These are phyloP conservation scores for Paramecium pentaurelia DNA, from an alignment of 73 alveolate species.

Conservation along the genomic window DNA sequence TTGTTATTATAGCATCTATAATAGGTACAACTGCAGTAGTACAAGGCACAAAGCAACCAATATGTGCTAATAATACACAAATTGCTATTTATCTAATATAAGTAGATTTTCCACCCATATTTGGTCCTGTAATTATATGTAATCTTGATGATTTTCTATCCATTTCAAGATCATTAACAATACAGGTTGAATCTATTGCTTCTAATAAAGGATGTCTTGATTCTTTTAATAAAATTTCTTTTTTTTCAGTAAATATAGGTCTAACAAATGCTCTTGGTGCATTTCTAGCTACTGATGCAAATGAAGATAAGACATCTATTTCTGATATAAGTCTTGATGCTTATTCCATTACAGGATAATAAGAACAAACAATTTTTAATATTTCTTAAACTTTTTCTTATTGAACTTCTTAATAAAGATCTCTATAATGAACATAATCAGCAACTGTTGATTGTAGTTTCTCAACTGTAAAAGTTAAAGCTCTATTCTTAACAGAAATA, in stretches of 20 bases:
- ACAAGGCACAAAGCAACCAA: slow-evolving; percentile 97
- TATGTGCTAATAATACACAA: slow-evolving; percentile 91
- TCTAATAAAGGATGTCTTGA: slow-evolving; percentile 86
- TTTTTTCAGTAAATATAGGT: slow-evolving; percentile 58
- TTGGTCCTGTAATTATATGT: slow-evolving; percentile 97
- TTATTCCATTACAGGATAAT: slow-evolving; percentile 75
- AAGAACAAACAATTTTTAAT: slow-evolving; percentile 76
- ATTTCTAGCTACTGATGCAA: slow-evolving; percentile 70
- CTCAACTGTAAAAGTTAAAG: slow-evolving; percentile 69
- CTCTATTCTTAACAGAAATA: slow-evolving; percentile 74
- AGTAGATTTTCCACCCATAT: slow-evolving; percentile 99
- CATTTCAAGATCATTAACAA: slow-evolving; percentile 61
- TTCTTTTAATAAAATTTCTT: slow-evolving; percentile 63
- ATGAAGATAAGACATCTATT: slow-evolving; percentile 79
- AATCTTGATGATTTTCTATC: slow-evolving; percentile 73
- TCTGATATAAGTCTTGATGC: slow-evolving; percentile 66
- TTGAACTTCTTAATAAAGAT: slow-evolving; percentile 60
- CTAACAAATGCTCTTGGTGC: slow-evolving; percentile 63
- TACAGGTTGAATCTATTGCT: slow-evolving; percentile 65
- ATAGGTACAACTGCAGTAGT: slow-evolving; percentile 88
- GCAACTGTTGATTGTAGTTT: slow-evolving; percentile 74
- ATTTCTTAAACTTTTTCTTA: slow-evolving; percentile 73
- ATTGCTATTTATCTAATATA: slow-evolving; percentile 96
- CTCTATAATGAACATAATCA: slow-evolving; percentile 67
- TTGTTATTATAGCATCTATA: slow-evolving; percentile 93